These are phyloP conservation scores for Polytrichum formosum DNA, from an alignment of 225 moss, liverwort and hornwort species.

Conservation along the genomic window DNA sequence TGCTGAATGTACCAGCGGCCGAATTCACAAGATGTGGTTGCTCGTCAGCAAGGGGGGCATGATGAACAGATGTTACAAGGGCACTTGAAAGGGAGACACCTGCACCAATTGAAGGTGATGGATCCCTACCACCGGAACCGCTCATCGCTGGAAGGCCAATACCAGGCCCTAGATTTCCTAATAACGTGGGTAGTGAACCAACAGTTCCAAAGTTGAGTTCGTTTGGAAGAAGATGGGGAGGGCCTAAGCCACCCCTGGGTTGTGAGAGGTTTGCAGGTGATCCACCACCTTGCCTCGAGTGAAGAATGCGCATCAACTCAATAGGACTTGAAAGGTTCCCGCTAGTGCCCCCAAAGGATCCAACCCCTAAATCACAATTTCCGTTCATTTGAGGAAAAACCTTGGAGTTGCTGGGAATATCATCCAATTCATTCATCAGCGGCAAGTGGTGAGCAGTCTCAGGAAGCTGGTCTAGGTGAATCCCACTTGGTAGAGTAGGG, in stretches of 20 bases:
- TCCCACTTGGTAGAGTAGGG: slow-evolving; percentile 35
- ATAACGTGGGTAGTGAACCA: slow-evolving; percentile 35
- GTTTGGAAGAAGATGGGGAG: slow-evolving; percentile 40
- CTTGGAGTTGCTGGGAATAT: slow-evolving; percentile 45
- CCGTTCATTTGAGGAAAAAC: slow-evolving; percentile 58
- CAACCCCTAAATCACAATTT: slow-evolving; percentile 46
- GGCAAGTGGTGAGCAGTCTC: slow-evolving; percentile 50
- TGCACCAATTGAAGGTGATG: slow-evolving; percentile 30
- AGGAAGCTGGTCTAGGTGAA: slow-evolving; percentile 51
- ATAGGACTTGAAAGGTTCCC: slow-evolving; percentile 32
- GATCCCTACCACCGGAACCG: slow-evolving; percentile 40
- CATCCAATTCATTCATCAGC: slow-evolving; percentile 48
- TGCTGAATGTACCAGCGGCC: slow-evolving; percentile 33
- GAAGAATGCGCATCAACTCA: slow-evolving; percentile 49
- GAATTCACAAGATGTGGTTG: slow-evolving; percentile 36
- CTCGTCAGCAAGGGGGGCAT: slow-evolving; percentile 32
- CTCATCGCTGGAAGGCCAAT: slow-evolving; percentile 44
- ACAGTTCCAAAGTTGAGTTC: slow-evolving; percentile 50
- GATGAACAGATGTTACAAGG: slow-evolving; percentile 33
- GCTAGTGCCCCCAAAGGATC: slow-evolving; percentile 17
- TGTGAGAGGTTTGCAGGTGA: slow-evolving; percentile 38
- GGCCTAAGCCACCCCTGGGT: slow-evolving; percentile 26
- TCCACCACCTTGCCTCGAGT: slow-evolving; percentile 42
- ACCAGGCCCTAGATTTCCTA: slow-evolving; percentile 37
- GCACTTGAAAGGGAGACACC: slow-evolving; percentile 29